Base-by-base conservation (phyloP, 192 early-diverging fungal species). In the Gonapodya prolifera region DNA sequence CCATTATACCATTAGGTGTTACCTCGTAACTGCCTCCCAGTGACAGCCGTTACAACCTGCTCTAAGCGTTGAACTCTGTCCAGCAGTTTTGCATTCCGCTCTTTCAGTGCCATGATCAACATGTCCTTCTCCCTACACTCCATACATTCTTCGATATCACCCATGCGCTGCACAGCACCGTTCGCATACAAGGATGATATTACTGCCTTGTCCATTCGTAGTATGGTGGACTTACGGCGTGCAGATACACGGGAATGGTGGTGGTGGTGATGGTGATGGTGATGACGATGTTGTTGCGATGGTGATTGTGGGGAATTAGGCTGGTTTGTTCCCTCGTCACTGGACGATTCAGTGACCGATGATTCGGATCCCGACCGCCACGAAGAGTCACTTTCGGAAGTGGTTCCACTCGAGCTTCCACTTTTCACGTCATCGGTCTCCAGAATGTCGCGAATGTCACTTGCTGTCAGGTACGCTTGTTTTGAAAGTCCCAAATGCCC, bases 51-150 rank as follows among this genome's bases (percentile, higher is more conserved):
- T 16, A 61, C 23, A 8, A 61, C 45, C 45, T 61, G 71, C 71
- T 73, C 71, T 32, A 73, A 32, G 8, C 32, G 28, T 18, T 73
- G 71, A 2, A 73, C 71, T 32, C 71, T 73, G 31, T 73, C 71
- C 31, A 73, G 13, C 71, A 73, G 31, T 29, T 73, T 73, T 32
- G 28, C 28, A 32, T 73, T 73, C 2, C 71, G 71, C 71, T 73
- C 71, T 18, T 32, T 18, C 18, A 73, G 71, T 30, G 71, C 71
- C 28, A 73, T 18, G 71, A 73, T 73, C 18, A 73, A 13, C 28
- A 73, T 73, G 71, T 73, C 71, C 31, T 73, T 73, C 71, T 73
- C 71, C 28, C 71, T 32, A 29, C 71, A 73, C 71, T 73, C 71
- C 28, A 32, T 18, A 32, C 71, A 73, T 29, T 18, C 8, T 8